phyloP scores from a whole-genome alignment of 108 stramenopile genomes.

The Tribonema minus region DNA sequence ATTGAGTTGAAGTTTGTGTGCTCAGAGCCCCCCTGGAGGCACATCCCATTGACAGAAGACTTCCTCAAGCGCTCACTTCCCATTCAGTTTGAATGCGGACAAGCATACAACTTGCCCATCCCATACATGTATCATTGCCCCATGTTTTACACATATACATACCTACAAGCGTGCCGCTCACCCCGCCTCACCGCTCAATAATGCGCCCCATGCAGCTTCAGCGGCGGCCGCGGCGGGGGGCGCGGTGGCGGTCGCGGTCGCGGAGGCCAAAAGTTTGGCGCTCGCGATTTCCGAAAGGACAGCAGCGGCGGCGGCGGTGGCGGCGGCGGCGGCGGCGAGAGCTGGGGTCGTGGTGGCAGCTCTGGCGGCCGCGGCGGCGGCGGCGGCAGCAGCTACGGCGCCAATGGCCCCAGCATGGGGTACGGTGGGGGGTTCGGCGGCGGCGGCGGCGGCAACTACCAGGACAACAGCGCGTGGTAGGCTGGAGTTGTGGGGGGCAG shows the following conservation, averaged over 20 bases:
- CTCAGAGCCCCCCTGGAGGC: no score
- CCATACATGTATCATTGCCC: neutral
- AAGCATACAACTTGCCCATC: no score
- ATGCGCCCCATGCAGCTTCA: neutral
- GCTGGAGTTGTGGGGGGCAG: no score
- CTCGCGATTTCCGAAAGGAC: neutral
- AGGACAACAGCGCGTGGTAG: conserved; percentile 4
- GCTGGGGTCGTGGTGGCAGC: neutral
- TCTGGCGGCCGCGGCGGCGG: conserved; percentile 31
- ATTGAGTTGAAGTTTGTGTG: no score
- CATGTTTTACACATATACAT: neutral
- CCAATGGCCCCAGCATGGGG: neutral
- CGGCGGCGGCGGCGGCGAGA: neutral
- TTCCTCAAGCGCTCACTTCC: neutral
- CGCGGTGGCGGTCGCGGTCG: neutral
- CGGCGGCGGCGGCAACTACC: conserved; percentile 1
- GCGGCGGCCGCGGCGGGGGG: conserved; percentile 7
- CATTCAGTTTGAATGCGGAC: neutral
- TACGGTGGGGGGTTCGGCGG: neutral
- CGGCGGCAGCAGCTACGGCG: conserved; percentile 10
- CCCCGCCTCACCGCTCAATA: neutral
- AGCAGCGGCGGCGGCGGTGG: conserved; percentile 14
- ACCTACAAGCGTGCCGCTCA: neutral
- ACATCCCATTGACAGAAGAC: no score
- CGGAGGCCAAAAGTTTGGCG: neutral